Conservation (phyloP, 2,329 filamentous ascomycete genomes). For the Ophiostoma ips region DNA sequence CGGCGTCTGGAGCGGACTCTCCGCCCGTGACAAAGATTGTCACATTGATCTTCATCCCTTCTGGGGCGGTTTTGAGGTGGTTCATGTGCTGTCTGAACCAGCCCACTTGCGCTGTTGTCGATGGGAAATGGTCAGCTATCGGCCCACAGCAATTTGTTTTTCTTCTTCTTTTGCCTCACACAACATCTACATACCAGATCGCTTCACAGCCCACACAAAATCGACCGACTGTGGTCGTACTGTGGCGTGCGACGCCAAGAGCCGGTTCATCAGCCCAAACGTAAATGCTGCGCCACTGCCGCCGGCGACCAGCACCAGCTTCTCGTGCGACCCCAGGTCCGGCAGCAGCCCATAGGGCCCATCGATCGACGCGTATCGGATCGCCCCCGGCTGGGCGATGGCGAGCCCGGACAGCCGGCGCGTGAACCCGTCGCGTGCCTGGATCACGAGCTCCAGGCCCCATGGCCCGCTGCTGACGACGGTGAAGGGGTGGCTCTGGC, state of each 20-base stretch:
- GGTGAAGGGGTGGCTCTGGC: constrained; percentile 47
- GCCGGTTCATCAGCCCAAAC: constrained; percentile 9
- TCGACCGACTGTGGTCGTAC: constrained; percentile 5
- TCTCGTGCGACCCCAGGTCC: constrained; percentile 4
- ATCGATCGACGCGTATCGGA: constrained; percentile 6
- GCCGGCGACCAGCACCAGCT: constrained; percentile 10
- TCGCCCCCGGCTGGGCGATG: background rate
- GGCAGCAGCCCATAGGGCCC: constrained; percentile 11
- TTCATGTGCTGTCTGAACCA: constrained; percentile 7
- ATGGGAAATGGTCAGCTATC: no score
- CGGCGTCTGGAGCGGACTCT: background rate
- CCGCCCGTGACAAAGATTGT: constrained; percentile 7
- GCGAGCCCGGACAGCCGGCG: constrained; percentile 33
- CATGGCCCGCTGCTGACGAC: constrained; percentile 31
- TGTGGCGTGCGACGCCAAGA: background rate
- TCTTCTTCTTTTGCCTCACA: background rate
- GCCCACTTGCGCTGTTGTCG: constrained; percentile 1
- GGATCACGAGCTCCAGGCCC: constrained; percentile 37
- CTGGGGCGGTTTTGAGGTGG: background rate
- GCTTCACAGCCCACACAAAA: constrained; percentile 11
- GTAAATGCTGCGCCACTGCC: constrained; percentile 12
- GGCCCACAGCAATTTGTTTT: no score
- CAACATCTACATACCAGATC: background rate
- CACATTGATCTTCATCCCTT: constrained; percentile 1
- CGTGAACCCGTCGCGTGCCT: constrained; percentile 40